Conservation (phyloP, 2,329 filamentous ascomycete species). For the Pleomassaria siparia region DNA sequence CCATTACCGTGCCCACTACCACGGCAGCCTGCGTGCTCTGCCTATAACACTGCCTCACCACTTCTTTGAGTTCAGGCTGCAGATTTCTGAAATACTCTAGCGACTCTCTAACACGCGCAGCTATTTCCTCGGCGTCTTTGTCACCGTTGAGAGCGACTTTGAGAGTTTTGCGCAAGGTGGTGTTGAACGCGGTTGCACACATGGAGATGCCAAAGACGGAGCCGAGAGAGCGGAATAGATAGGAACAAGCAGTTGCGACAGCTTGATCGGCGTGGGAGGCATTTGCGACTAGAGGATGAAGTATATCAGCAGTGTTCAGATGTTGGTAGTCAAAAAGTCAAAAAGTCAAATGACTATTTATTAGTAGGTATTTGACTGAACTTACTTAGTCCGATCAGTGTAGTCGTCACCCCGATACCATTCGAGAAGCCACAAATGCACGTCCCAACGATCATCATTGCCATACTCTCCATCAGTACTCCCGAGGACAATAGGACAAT, state of each 20-base stretch:
- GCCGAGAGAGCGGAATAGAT: slow-evolving; percentile 76
- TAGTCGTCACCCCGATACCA: slow-evolving; percentile 67
- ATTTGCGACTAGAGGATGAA: slow-evolving; percentile 62
- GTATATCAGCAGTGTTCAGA: no score
- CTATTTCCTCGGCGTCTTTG: slow-evolving; percentile 64
- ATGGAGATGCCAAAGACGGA: slow-evolving; percentile 68
- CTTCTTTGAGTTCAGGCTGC: slow-evolving; percentile 58
- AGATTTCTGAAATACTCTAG: slow-evolving; percentile 68
- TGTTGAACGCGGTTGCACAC: slow-evolving; percentile 71
- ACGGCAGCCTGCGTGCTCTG: slow-evolving; percentile 56
- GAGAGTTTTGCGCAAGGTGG: slow-evolving; percentile 62
- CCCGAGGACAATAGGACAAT: slow-evolving; percentile 62
- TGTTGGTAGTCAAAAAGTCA: no score
- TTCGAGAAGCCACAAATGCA: slow-evolving; percentile 57
- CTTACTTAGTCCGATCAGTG: slow-evolving; percentile 66
- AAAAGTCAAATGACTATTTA: no score
- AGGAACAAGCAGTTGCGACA: slow-evolving; percentile 75
- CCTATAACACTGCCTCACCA: slow-evolving; percentile 70
- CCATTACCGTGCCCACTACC: slow-evolving; percentile 52
- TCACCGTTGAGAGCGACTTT: slow-evolving; percentile 56
- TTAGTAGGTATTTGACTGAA: slow-evolving; percentile 8
- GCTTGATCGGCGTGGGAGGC: slow-evolving; percentile 68
- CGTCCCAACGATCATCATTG: slow-evolving; percentile 60
- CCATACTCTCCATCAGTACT: slow-evolving; percentile 50
- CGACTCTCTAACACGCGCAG: slow-evolving; percentile 68